Evolutionary conservation across 352 stramenopile genomes (phyloP), one percentile per base, ranked within the genome.

Genomic region (Globisporangium middletonii): DNA sequence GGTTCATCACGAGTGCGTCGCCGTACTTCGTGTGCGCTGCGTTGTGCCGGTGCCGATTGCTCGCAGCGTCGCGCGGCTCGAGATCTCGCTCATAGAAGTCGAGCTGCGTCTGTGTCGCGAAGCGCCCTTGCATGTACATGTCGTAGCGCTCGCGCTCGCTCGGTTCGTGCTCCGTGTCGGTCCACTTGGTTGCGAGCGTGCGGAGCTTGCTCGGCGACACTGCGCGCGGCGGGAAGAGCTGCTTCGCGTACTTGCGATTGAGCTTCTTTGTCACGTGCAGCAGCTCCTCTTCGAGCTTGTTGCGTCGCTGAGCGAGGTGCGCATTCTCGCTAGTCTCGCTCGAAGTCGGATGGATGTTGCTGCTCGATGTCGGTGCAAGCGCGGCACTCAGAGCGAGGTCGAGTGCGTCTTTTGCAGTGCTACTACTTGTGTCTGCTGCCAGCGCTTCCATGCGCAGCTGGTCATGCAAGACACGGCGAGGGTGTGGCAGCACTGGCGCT

Each of bases 1-100:
- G 85, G 60, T 52, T 73, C 48, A 67, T 66, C 7, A 59, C 75
- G 26, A 92, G 59, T 38, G 79, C 73, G 55, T 92, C 71, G 43
- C 82, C 74, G 63, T 92, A 92, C 56, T 89, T 92, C 23, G 72
- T 83, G 64, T 88, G 77, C 42, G 68, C 58, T 9, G 72, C 66
- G 55, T 79, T 69, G 4, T 64, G 74, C 1, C 62, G 64, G 57
- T 92, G 77, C 30, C 72, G 73, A 49, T 77, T 68, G 44, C 62
- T 83, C 13, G 66, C 68, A 8, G 60, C 54, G 50, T 92, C 77
- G 18, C 74, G 73, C 4, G 67, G 64, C 41, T 83, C 73, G 12
- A 79, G 55, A 23, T 75, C 65, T 41, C 70, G 72, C n/a, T 57
- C 63, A 50, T 84, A 88, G 35, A 71, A 92, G 61, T 92, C 79